Conservation (phyloP, 495 filamentous ascomycete species). For the Penicillium salamii region DNA sequence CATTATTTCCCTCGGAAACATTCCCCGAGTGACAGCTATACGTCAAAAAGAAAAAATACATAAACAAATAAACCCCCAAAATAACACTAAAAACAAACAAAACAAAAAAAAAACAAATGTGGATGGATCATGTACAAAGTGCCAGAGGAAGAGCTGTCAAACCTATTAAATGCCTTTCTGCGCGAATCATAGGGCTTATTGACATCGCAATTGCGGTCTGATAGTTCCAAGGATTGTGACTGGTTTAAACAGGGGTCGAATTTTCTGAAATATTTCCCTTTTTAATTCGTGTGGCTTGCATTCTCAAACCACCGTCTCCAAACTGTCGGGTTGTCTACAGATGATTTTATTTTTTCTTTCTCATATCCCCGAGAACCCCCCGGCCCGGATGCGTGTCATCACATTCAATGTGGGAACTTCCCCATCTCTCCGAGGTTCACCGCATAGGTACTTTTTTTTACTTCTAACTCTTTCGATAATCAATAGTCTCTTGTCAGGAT, state of each 20-base stretch:
- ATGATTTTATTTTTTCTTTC: not conserved
- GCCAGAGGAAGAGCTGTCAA: slow-evolving; percentile 3
- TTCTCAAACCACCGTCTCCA: slow-evolving; percentile 20
- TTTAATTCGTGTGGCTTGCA: slow-evolving; percentile 12
- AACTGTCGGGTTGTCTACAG: slow-evolving; percentile 2
- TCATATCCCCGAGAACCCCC: slow-evolving; percentile 1
- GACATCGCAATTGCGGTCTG: slow-evolving; percentile 18
- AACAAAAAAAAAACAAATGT: too few species aligned
- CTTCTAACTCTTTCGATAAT: not conserved
- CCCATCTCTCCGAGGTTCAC: slow-evolving; percentile 8
- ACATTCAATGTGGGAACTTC: slow-evolving; percentile 8
- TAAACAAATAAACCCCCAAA: too few species aligned
- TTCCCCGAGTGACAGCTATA: not conserved
- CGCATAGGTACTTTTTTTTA: slow-evolving; percentile 1
- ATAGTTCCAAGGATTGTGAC: slow-evolving; percentile 21
- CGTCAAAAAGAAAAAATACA: too few species aligned
- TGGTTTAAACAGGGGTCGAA: slow-evolving; percentile 11
- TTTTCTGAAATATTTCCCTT: not conserved
- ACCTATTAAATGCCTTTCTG: not conserved
- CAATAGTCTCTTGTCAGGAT: not conserved
- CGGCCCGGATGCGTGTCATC: slow-evolving; percentile 16
- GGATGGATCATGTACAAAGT: not conserved
- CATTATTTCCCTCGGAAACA: not conserved
- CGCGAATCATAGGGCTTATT: slow-evolving; percentile 14
- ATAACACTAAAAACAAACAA: not conserved